Conservation (phyloP, 805 yeast species). For the Torulaspora franciscae region DNA sequence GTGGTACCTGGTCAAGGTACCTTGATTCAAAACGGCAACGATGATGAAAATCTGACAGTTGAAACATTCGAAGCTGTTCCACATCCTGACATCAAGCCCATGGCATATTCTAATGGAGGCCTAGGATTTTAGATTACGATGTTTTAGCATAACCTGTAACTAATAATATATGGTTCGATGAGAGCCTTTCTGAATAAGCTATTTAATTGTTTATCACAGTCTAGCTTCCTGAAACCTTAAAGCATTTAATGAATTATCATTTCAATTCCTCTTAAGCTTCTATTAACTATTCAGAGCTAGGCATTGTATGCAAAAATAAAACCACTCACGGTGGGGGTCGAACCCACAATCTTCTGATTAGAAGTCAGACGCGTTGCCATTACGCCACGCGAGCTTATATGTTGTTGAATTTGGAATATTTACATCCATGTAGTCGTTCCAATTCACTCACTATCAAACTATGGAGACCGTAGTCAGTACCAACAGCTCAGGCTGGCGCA, state of each 20-base stretch:
- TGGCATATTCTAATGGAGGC: slow-evolving; percentile 75
- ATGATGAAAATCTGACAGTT: slow-evolving; percentile 46
- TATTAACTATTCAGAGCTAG: background rate
- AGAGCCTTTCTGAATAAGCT: background rate
- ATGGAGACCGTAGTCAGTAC: too few relatives aligned
- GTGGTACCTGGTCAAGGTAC: slow-evolving; percentile 41
- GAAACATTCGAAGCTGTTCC: slow-evolving; percentile 73
- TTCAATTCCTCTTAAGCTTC: too few relatives aligned
- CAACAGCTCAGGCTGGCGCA: too few relatives aligned
- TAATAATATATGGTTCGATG: background rate
- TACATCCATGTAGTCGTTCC: too few relatives aligned
- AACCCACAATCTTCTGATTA: slow-evolving; percentile 53
- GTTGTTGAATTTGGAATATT: background rate
- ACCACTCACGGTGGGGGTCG: slow-evolving; percentile 53
- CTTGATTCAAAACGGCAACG: slow-evolving; percentile 40
- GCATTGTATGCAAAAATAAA: slow-evolving; percentile 7
- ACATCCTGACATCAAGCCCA: slow-evolving; percentile 89
- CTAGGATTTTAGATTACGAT: slow-evolving; percentile 28
- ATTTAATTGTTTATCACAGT: too few relatives aligned
- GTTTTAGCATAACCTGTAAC: background rate
- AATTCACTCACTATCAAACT: too few relatives aligned
- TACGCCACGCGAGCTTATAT: slow-evolving; percentile 46
- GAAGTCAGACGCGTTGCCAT: slow-evolving; percentile 55
- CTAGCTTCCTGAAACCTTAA: too few relatives aligned
- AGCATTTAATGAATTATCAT: too few relatives aligned